Evolutionary conservation across 345 rosid genomes (phyloP), one percentile per base, ranked within the genome.

Genomic region (Anastatica hierochuntica): DNA sequence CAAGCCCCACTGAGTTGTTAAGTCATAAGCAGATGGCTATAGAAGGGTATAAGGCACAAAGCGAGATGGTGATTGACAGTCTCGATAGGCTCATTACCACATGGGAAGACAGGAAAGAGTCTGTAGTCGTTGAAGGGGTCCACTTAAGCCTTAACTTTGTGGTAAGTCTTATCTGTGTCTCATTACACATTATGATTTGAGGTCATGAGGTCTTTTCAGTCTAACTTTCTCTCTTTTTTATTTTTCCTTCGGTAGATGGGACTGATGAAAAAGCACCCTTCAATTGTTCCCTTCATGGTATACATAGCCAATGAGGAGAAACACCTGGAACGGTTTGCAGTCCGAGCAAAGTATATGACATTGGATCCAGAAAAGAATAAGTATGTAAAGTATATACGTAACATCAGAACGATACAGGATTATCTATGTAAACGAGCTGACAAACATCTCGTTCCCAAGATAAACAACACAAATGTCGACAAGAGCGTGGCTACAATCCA

Each of bases 51-150:
- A 94, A 88, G 77, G 99, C 99, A 20, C 99, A 94, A 62, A 94
- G 99, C 51, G 99, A 94, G 74, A 88, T 88, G 97, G 99, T 94
- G 21, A 94, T 94, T 34, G 99, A 94, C 61, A 94, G 99, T 77
- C 97, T 94, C 19, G 96, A 88, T 70, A 78, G 99, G 43, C 83
- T 94, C 61, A 85, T 94, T 58, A 85, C 99, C 53, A 83, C 85
- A 16, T 94, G 99, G 99, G 99, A 94, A 68, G 84, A 82, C 53
- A 77, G 88, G 74, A 94, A 82, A 71, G 97, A 94, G 59, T 94
- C 99, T 0, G 95, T 94, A 30, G 79, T 94, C 14, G 92, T 94
- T 20, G 99, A 94, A 79, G 99, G 99, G 44, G 99, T 94, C 68
- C 99, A 94, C 77, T 66, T 94, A 49, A 94, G 99, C 76, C 97